Conservation (phyloP, 1,284 basidiomycete genomes). For the Wallemia mellicola region DNA sequence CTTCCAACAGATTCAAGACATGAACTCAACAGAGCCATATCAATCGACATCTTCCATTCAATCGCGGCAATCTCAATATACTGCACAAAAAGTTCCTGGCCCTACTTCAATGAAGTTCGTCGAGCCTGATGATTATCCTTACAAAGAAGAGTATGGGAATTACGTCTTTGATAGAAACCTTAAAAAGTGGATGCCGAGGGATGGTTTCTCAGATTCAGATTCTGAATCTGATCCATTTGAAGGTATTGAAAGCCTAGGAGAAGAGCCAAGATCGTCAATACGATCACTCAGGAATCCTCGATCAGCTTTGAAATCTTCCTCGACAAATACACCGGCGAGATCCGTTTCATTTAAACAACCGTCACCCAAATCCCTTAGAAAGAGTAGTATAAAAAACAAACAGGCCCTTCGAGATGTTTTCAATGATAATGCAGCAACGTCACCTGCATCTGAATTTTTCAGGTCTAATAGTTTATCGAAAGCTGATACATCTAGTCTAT, state of each 20-base stretch:
- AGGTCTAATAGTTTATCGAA: neutral
- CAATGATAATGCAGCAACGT: neutral
- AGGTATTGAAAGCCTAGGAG: neutral
- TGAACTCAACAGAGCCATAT: neutral
- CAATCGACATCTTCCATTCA: neutral
- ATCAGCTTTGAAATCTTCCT: neutral
- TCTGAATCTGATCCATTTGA: neutral
- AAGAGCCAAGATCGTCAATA: neutral
- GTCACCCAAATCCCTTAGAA: neutral
- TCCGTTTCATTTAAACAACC: neutral
- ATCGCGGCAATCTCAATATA: neutral
- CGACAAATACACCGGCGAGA: neutral
- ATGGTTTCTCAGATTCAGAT: neutral
- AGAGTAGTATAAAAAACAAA: neutral
- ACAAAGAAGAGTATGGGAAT: neutral
- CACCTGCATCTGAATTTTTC: neutral
- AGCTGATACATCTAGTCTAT: neutral
- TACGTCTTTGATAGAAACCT: neutral
- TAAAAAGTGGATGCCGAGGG: neutral
- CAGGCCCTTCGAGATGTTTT: neutral
- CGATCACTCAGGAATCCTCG: neutral
- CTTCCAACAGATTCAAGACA: no score
- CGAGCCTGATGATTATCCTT: neutral
- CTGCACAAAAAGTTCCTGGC: neutral
- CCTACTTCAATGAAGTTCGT: neutral